Conservation (phyloP, 148 eudicot genomes). For the Chenopodium album region DNA sequence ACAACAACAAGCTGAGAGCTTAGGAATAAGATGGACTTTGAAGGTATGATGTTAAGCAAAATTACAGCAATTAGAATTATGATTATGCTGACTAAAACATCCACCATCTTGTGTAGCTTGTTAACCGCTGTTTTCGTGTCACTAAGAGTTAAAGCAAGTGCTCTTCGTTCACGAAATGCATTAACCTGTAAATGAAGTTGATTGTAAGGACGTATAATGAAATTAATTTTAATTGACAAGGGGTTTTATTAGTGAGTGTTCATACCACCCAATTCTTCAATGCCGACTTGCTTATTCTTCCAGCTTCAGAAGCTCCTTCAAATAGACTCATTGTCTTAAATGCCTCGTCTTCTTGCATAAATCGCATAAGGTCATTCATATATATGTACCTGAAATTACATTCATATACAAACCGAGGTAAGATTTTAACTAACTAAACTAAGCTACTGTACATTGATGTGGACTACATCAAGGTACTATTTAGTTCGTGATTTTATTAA, state of each 20-base stretch:
- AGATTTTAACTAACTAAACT: too few relatives aligned
- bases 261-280: conserved; percentile 88
- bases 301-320: conserved; percentile 57
- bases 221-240: background rate
- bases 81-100: conserved; percentile 51
- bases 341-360: conserved; percentile 75
- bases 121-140: conserved; percentile 88
- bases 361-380: conserved; percentile 56
- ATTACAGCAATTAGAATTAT: conserved; percentile 37
- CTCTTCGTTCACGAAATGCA: conserved; percentile 75
- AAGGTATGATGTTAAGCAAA: conserved; percentile 47
- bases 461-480: too few relatives aligned
- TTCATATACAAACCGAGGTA: too few relatives aligned
- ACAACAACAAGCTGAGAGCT: conserved; percentile 78
- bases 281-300: conserved; percentile 57
- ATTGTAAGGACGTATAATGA: background rate
- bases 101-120: conserved; percentile 74
- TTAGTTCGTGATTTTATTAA: too few relatives aligned
- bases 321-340: conserved; percentile 48
- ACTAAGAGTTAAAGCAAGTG: conserved; percentile 70
- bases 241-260: background rate
- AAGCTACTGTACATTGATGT: too few relatives aligned
- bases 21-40: conserved; percentile 44
- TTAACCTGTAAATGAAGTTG: conserved; percentile 42
- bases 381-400: conserved; percentile 49